Percentiles rank a stretch among this genome's conserved stretches.
Conservation (phyloP, 164 flowering plant species). For the Magnolia sinica region DNA sequence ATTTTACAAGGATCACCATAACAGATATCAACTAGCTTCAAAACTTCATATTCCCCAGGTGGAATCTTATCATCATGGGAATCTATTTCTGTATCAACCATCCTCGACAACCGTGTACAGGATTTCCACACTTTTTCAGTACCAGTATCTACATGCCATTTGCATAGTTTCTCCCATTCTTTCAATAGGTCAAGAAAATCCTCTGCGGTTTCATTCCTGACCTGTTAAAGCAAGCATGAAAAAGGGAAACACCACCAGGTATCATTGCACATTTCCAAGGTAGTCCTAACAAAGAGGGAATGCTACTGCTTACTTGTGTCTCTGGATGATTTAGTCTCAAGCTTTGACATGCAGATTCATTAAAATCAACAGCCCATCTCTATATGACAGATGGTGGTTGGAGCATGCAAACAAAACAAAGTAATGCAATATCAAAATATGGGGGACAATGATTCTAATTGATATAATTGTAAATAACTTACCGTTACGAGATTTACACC, state of each 20-base stretch:
- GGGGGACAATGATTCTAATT: not conserved
- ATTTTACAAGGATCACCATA: slow-evolving; percentile 63
- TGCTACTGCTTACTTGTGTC: slow-evolving; percentile 50
- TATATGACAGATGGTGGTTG: slow-evolving; percentile 15
- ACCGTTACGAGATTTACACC: slow-evolving; percentile 68
- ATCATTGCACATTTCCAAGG: not conserved
- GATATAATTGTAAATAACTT: slow-evolving; percentile 9
- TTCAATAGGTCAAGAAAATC: slow-evolving; percentile 71
- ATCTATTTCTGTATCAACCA: not conserved
- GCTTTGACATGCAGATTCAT: slow-evolving; percentile 72
- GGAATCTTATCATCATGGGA: slow-evolving; percentile 26
- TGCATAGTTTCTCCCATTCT: slow-evolving; percentile 78
- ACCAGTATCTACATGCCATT: slow-evolving; percentile 26
- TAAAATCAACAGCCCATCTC: slow-evolving; percentile 86
- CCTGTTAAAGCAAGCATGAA: slow-evolving; percentile 33
- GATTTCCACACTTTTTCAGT: slow-evolving; percentile 16
- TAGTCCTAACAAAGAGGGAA: not conserved
- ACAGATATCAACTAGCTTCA: slow-evolving; percentile 59
- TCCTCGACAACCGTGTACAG: slow-evolving; percentile 17
- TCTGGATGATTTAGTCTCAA: slow-evolving; percentile 78
- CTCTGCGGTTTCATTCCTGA: slow-evolving; percentile 82
- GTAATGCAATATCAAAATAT: not conserved
- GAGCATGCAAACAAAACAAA: not conserved
- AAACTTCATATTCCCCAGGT: slow-evolving; percentile 68
- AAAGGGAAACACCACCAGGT: not conserved